phyloP scores from a whole-genome alignment of 2,329 filamentous ascomycete species.

The Diaporthe amygdali region DNA sequence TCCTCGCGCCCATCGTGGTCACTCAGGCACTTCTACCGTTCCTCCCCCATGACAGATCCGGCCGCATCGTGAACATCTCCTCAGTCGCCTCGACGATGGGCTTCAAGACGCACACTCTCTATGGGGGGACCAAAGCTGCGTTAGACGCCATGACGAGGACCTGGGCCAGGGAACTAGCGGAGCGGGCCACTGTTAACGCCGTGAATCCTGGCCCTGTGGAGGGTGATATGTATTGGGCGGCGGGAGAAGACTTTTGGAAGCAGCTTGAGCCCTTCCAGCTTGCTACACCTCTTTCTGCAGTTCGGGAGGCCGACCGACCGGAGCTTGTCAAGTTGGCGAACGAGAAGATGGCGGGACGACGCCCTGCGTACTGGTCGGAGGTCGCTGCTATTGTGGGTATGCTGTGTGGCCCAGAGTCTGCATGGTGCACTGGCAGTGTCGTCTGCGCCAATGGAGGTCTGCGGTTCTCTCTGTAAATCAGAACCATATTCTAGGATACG shows the following conservation, averaged over 20 bases:
- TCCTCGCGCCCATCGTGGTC: slow-evolving; percentile 38
- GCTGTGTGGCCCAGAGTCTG: not conserved
- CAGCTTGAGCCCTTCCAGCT: not conserved
- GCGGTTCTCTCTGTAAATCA: not conserved
- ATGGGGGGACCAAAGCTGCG: slow-evolving; percentile 35
- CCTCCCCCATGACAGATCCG: slow-evolving; percentile 30
- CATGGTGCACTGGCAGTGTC: slow-evolving; percentile 1
- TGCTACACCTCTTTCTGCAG: not conserved
- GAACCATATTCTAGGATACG: too few relatives aligned
- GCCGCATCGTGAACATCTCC: slow-evolving; percentile 36
- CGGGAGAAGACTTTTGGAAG: not conserved
- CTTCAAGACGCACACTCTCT: slow-evolving; percentile 31
- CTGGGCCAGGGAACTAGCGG: slow-evolving; percentile 34
- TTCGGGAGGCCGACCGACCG: not conserved
- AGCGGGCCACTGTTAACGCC: slow-evolving; percentile 32
- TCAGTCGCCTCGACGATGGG: slow-evolving; percentile 33
- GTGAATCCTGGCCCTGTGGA: slow-evolving; percentile 32
- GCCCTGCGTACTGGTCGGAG: not conserved
- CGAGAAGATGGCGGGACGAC: not conserved
- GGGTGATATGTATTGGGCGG: slow-evolving; percentile 25
- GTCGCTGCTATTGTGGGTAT: not conserved
- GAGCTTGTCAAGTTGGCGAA: not conserved
- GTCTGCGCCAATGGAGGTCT: not conserved
- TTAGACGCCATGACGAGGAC: slow-evolving; percentile 32
- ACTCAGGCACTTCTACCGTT: slow-evolving; percentile 31